Evolutionary conservation across 1,284 basidiomycete genomes (phyloP).

Genomic region (Marasmius sp.): DNA sequence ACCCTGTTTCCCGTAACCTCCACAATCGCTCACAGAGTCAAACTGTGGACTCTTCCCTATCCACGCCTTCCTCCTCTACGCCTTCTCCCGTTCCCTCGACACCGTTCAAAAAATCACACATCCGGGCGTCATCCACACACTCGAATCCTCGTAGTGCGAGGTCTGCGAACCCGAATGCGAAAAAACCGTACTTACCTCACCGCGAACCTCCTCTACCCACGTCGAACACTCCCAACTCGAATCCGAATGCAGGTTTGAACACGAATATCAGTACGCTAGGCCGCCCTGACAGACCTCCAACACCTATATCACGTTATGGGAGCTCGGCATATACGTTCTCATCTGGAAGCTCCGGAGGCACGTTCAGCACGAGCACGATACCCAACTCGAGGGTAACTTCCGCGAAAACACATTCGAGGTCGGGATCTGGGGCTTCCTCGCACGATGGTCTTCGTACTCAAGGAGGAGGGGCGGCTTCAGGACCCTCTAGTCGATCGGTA

Average conservation of each 20-base stretch:
- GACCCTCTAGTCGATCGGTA: constrained; percentile 13
- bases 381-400: neutral
- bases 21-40: neutral
- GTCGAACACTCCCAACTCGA: neutral
- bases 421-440: neutral
- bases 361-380: constrained; percentile 9
- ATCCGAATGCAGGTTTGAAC: constrained; percentile 14
- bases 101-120: neutral
- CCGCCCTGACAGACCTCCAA: constrained; percentile 14
- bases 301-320: constrained; percentile 23
- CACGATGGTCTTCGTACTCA: neutral
- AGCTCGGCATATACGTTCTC: constrained; percentile 35
- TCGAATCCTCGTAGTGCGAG: neutral
- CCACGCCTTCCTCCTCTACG: constrained; percentile 33
- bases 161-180: neutral
- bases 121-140: neutral
- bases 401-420: neutral
- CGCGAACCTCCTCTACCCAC: neutral
- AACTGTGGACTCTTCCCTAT: constrained; percentile 22
- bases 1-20: neutral
- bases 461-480: constrained; percentile 5
- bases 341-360: constrained; percentile 25
- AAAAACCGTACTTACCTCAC: neutral
- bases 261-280: constrained; percentile 14
- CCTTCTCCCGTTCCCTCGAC: constrained; percentile 22